A percentile compares a stretch with the other conserved stretches of the same genome.
These are phyloP conservation scores for Pseudocercospora macadamiae DNA, from an alignment of 2,329 filamentous ascomycete species.

Conservation along the genomic window DNA sequence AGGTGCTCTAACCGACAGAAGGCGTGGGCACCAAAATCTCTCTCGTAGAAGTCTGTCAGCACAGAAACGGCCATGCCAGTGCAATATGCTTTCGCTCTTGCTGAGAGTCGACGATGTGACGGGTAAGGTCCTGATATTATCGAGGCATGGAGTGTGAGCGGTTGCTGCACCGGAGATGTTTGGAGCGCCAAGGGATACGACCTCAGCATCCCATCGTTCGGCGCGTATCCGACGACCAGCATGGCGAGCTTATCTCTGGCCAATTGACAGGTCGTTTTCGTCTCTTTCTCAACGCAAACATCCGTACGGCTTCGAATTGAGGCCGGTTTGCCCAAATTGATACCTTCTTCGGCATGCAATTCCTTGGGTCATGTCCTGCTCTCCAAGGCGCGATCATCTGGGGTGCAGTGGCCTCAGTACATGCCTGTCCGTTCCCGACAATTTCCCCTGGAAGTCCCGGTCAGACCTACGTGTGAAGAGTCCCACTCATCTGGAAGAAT, in stretches of 20 bases:
- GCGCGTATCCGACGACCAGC: neutral
- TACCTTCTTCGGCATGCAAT: neutral
- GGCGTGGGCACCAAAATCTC: too few species aligned
- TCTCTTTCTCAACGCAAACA: neutral
- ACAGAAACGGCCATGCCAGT: neutral
- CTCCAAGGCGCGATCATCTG: neutral
- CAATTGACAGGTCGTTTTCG: neutral
- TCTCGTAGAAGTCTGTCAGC: neutral
- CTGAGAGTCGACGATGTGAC: neutral
- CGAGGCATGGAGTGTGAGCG: neutral
- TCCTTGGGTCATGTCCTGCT: neutral
- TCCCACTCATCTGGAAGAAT: neutral
- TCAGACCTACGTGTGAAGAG: neutral
- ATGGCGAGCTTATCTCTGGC: slow-evolving; percentile 4
- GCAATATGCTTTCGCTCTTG: neutral
- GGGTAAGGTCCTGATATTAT: neutral
- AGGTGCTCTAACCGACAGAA: too few species aligned
- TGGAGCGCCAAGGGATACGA: neutral
- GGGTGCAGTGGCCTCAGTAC: neutral
- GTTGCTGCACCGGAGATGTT: neutral
- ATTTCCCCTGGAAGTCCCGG: neutral
- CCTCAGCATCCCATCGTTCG: neutral
- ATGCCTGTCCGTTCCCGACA: neutral
- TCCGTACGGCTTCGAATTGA: neutral
- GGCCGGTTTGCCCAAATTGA: neutral